phyloP scores from a whole-genome alignment of 148 eudicot species.

The Vaccinium vitisidaea region DNA sequence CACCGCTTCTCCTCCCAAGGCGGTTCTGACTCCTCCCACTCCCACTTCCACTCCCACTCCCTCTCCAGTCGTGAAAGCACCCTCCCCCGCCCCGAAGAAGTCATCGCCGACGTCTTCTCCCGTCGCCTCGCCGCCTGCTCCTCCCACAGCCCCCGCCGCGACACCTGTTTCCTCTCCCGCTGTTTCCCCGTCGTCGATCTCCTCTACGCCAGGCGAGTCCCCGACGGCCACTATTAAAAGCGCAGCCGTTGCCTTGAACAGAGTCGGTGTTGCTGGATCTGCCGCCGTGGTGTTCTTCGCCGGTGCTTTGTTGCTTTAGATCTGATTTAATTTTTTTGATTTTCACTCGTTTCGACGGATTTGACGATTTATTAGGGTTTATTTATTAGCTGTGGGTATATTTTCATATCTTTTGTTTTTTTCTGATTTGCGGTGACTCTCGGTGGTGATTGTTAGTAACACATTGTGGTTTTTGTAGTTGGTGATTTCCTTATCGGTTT shows the following conservation, averaged over 20 bases:
- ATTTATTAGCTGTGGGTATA: conserved; percentile 1
- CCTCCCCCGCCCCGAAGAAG: conserved; percentile 21
- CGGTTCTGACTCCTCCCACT: conserved; percentile 16
- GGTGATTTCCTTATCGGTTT: not conserved
- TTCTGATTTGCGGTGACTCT: not conserved
- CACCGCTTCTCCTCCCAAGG: conserved; percentile 23
- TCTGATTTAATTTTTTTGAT: conserved; percentile 18
- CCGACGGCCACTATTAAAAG: conserved; percentile 11
- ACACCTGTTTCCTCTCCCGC: not conserved
- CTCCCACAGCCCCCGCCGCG: conserved; percentile 15
- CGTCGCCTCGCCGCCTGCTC: conserved; percentile 17
- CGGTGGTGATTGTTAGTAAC: not conserved
- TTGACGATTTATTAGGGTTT: not conserved
- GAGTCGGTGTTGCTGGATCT: conserved; percentile 45
- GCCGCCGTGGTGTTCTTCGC: conserved; percentile 34
- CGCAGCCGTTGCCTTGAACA: conserved; percentile 37
- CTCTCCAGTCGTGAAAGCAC: not conserved
- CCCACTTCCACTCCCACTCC: conserved; percentile 23
- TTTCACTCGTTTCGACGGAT: conserved; percentile 4
- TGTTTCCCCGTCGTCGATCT: conserved; percentile 1
- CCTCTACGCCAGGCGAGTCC: not conserved
- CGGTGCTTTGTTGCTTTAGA: conserved; percentile 48
- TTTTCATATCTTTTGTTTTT: not conserved
- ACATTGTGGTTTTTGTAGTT: not conserved
- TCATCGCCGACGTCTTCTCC: conserved; percentile 24